Evolutionary conservation across 1,139 yeast genomes (phyloP), one percentile per base, ranked within the genome.

Genomic region (Geotrichum aggregatum): DNA sequence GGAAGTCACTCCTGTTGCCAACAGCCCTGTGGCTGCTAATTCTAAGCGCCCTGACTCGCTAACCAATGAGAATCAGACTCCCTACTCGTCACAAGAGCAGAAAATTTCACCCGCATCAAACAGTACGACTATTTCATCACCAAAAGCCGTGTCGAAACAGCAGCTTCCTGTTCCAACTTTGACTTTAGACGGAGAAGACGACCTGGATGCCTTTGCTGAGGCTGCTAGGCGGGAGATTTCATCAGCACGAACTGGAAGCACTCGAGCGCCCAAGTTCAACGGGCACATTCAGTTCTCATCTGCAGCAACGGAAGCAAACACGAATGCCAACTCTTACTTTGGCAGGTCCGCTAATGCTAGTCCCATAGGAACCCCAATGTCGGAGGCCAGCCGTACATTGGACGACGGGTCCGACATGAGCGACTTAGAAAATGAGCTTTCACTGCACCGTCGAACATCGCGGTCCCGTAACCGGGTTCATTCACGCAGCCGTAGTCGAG

Each of bases 251-350:
- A 11, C 5, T 13, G 44, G 39, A 11, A 43, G 7, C 18, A 43
- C 47, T 11, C 24, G 21, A 11, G 47, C 47, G 14, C 38, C 30
- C n/a, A 43, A 33, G 39, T 30, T 39, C 16, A 16, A 26, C 16
- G 13, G 39, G 24, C 49, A 50, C 28, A 45, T 50, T 26, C 45
- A 45, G 16, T 50, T 50, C 33, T 28, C 50, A 10, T 46, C 53
- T 4, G 50, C 50, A n/a, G 53, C 46, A 26, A 50, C 53, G 4
- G 53, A 50, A 36, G 50, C 53, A 3, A 50, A 50, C 31, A 50
- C 53, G 3, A 50, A 50, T 26, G 53, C 53, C 18, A 50, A 50
- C 42, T 50, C 53, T 2, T 50, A 50, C 44, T 50, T 50, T 42
- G 49, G 49, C 19, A 40, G 47, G 19, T 19, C 47, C 3, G 31